Evolutionary conservation across 2,329 filamentous ascomycete species (phyloP).

Genomic region (Hawksworthiomyces lignivorus): DNA sequence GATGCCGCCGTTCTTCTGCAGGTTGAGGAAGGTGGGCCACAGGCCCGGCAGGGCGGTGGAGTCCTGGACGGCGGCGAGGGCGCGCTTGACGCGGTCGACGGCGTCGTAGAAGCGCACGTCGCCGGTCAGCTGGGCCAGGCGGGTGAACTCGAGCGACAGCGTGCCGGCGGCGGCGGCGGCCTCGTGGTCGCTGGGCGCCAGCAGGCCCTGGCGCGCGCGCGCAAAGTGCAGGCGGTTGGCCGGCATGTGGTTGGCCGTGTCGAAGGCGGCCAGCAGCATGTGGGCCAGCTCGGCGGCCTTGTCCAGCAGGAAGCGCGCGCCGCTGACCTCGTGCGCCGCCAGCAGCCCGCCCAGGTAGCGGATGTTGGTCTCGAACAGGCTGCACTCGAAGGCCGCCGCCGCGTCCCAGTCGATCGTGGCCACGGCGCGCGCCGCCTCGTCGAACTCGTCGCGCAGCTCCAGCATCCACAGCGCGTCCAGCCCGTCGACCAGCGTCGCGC

Average conservation of each 20-base stretch:
- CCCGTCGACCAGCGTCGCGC: constrained; percentile 75
- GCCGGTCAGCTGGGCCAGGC: constrained; percentile 61
- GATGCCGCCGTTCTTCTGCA: constrained; percentile 32
- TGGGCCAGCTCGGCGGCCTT: constrained; percentile 75
- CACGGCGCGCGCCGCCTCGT: constrained; percentile 65
- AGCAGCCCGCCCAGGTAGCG: constrained; percentile 82
- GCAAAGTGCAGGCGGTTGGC: constrained; percentile 49
- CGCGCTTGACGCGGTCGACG: constrained; percentile 62
- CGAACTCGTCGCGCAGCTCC: constrained; percentile 69
- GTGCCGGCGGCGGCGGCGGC: constrained; percentile 43
- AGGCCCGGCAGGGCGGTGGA: constrained; percentile 65
- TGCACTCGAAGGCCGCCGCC: constrained; percentile 52
- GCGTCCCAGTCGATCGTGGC: constrained; percentile 63
- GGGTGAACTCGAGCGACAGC: constrained; percentile 62
- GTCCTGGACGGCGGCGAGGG: constrained; percentile 61
- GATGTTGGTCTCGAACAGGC: constrained; percentile 82
- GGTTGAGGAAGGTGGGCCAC: constrained; percentile 62
- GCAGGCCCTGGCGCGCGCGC: constrained; percentile 27
- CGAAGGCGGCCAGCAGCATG: constrained; percentile 72
- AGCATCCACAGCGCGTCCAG: constrained; percentile 85
- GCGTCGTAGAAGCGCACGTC: constrained; percentile 68
- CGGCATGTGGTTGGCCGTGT: constrained; percentile 70
- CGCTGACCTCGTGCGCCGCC: constrained; percentile 79
- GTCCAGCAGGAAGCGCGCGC: constrained; percentile 57
- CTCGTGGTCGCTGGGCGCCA: constrained; percentile 27